Conservation (phyloP, 139 green algal genomes). For the Auxenochlorella protothecoides region DNA sequence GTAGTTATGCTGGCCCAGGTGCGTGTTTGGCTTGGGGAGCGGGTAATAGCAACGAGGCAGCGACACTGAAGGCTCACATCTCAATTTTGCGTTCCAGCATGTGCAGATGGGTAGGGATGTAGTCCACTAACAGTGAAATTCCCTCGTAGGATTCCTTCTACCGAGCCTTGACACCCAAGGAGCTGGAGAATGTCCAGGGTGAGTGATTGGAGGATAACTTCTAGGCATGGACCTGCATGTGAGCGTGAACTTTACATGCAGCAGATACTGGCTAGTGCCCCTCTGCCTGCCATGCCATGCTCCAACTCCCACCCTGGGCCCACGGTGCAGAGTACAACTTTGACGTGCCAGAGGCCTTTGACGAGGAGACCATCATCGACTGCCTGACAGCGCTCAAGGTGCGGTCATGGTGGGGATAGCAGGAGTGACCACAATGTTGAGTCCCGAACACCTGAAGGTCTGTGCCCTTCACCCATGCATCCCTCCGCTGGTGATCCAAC, state of each 20-base stretch:
- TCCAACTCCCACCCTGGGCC: neutral
- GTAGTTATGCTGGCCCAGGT: conserved; percentile 80
- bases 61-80: neutral
- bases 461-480: too few species aligned
- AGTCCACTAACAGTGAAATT: too few species aligned
- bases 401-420: neutral
- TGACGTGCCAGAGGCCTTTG: conserved; percentile 85
- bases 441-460: too few species aligned
- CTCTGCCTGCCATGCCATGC: too few species aligned
- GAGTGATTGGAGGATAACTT: too few species aligned
- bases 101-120: too few species aligned
- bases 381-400: conserved; percentile 39
- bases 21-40: neutral
- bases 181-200: conserved; percentile 22
- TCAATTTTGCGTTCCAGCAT: neutral
- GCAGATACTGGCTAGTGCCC: too few species aligned
- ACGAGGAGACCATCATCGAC: conserved; percentile 55
- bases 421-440: too few species aligned
- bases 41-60: too few species aligned
- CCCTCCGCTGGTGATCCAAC: too few species aligned
- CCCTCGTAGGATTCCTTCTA: conserved; percentile 72
- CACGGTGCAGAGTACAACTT: conserved; percentile 79
- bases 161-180: conserved; percentile 47
- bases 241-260: too few species aligned
- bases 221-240: too few species aligned